Evolutionary conservation across 148 eudicot genomes (phyloP), one percentile per base, ranked within the genome.

Genomic region (Spergularia marina): DNA sequence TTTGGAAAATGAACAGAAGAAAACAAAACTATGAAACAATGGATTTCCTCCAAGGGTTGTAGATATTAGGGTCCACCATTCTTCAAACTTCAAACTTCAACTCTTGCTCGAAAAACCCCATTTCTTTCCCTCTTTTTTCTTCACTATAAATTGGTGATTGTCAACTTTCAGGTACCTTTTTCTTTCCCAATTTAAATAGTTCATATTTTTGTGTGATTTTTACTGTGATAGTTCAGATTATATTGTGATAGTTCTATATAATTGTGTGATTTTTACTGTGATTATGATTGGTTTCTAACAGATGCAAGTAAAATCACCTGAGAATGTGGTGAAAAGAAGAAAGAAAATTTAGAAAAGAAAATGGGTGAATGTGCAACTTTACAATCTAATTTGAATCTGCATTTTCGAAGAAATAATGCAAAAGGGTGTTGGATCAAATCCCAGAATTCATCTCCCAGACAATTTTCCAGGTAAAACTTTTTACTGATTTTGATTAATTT

Each of bases 351-450:
- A 30, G 36, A 30, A 30, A 30, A 30, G 36, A 65, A 20, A 79
- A 91, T 93, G 98, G 88, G 84, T 61, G 87, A 79, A 49, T 86
- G 77, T 85, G 84, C 78, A 55, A 83, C 81, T 77, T 57, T 82
- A 21, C 74, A 84, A 25, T 78, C 81, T 57, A 78, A 76, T 78
- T 67, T 82, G 41, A 88, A 79, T 82, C 83, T 84, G 62, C 84
- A 79, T 18, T 57, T 75, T 72, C 68, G 23, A 12, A 82, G 79
- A 69, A 71, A 34, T 76, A 23, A 70, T 64, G 34, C 75, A 12
- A 62, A 83, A 5, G 81, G 82, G 58, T 74, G 51, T 30, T 64
- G 70, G 61, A 51, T 77, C 64, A 53, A 79, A 65, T 77, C 84
- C 57, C 73, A 67, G 52, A 68, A 64, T 30, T 69, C 79, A 17